phyloP scores from a whole-genome alignment of 129 eudicot genomes.

The Calendula officinalis region DNA sequence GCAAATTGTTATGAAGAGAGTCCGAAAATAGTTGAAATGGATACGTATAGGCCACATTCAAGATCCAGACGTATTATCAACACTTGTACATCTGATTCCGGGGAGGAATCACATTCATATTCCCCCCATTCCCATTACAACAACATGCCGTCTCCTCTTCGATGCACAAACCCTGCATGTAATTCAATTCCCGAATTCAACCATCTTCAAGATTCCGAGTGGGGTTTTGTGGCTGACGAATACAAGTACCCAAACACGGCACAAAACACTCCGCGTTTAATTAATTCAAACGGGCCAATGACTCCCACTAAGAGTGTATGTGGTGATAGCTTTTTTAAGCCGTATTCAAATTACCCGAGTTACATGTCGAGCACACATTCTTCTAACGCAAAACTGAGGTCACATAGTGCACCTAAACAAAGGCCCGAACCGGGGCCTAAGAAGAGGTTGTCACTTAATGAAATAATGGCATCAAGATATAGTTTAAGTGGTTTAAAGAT shows the following conservation, averaged over 20 bases:
- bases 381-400: constrained; percentile 76
- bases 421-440: constrained; percentile 70
- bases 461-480: constrained; percentile 76
- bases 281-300: constrained; percentile 37
- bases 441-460: constrained; percentile 65
- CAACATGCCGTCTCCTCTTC: constrained; percentile 57
- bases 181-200: constrained; percentile 54
- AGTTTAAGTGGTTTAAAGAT: constrained; percentile 88
- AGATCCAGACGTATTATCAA: constrained; percentile 65
- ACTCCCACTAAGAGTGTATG: constrained; percentile 88
- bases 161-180: constrained; percentile 49
- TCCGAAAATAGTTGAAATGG: constrained; percentile 85
- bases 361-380: constrained; percentile 88
- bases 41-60: constrained; percentile 68
- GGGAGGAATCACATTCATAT: constrained; percentile 52
- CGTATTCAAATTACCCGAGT: constrained; percentile 62
- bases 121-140: constrained; percentile 26
- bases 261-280: constrained; percentile 76
- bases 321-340: constrained; percentile 69
- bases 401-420: constrained; percentile 88
- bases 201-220: constrained; percentile 53
- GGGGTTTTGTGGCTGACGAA: constrained; percentile 53
- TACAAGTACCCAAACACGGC: constrained; percentile 57
- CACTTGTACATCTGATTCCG: constrained; percentile 46
- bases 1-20: constrained; percentile 53